These are phyloP conservation scores for Metarhizium album DNA, from an alignment of 2,329 filamentous ascomycete species.

Conservation along the genomic window DNA sequence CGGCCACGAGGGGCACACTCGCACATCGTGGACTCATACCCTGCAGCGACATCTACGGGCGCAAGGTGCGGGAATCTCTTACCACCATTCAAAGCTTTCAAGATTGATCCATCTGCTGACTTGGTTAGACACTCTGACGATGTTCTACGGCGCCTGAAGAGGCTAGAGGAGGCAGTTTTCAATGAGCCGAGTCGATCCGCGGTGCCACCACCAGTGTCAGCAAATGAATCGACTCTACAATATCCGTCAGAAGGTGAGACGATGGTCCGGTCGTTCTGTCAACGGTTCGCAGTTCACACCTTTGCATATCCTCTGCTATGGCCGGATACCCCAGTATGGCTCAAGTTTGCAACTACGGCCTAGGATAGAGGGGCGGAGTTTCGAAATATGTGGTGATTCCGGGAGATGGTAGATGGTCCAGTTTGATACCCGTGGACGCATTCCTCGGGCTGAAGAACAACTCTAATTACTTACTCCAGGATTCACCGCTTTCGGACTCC, in stretches of 20 bases:
- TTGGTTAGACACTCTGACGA: constrained; percentile 9
- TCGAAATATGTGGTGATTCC: too few species aligned
- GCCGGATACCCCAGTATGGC: too few species aligned
- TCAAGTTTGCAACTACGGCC: too few species aligned
- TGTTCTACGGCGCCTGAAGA: constrained; percentile 1
- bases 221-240: too few species aligned
- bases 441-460: neutral
- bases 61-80: neutral
- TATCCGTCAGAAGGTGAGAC: too few species aligned
- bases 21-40: neutral
- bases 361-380: too few species aligned
- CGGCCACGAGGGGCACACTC: neutral
- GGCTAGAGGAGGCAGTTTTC: constrained; percentile 5
- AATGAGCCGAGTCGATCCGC: neutral
- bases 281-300: too few species aligned
- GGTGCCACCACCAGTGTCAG: too few species aligned
- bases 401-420: too few species aligned
- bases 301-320: too few species aligned
- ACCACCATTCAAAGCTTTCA: neutral
- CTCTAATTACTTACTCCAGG: neutral
- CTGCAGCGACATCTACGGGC: neutral
- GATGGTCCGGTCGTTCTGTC: too few species aligned
- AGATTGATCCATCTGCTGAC: neutral
- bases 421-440: too few species aligned
- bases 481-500: neutral